Percentiles rank a stretch among this genome's conserved stretches.
These are phyloP conservation scores for Pilobolus umbonatus DNA, from an alignment of 192 early-diverging fungal genomes.

Conservation along the genomic window DNA sequence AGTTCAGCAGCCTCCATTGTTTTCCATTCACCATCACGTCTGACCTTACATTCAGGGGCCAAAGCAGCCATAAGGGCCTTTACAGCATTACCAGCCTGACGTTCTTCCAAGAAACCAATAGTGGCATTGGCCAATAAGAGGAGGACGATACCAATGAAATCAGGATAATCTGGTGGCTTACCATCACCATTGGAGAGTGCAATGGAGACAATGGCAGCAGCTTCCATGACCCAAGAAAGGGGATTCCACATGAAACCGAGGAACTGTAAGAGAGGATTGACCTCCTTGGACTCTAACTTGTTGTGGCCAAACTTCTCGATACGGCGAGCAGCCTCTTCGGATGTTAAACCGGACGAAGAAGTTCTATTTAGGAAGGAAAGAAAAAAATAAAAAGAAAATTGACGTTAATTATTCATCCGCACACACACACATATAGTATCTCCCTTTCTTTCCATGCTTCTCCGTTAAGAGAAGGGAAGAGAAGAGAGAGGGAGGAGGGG, in stretches of 20 bases:
- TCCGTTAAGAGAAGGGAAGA: not conserved
- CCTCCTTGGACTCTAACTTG: constrained; percentile 68
- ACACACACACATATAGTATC: not conserved
- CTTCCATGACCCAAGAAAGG: constrained; percentile 79
- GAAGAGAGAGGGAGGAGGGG: constrained; percentile 5
- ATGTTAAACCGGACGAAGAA: constrained; percentile 55
- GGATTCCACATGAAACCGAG: constrained; percentile 81
- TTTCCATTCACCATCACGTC: constrained; percentile 77
- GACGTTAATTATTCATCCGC: not conserved
- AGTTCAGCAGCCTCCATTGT: constrained; percentile 68
- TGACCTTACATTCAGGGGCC: constrained; percentile 81
- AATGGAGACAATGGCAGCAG: constrained; percentile 76
- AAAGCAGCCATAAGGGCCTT: constrained; percentile 89
- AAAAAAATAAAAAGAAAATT: constrained; percentile 6
- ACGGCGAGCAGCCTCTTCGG: constrained; percentile 56
- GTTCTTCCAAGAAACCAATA: constrained; percentile 89
- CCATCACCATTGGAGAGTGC: constrained; percentile 67
- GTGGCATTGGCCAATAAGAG: constrained; percentile 79
- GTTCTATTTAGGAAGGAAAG: constrained; percentile 25
- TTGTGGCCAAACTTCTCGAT: constrained; percentile 65
- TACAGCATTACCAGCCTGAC: constrained; percentile 83
- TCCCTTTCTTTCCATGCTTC: not conserved
- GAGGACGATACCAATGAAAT: constrained; percentile 77
- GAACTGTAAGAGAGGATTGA: constrained; percentile 82
- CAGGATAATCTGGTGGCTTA: constrained; percentile 69